phyloP scores from a whole-genome alignment of 1,284 basidiomycete species.

The Ganoderma multipileum region DNA sequence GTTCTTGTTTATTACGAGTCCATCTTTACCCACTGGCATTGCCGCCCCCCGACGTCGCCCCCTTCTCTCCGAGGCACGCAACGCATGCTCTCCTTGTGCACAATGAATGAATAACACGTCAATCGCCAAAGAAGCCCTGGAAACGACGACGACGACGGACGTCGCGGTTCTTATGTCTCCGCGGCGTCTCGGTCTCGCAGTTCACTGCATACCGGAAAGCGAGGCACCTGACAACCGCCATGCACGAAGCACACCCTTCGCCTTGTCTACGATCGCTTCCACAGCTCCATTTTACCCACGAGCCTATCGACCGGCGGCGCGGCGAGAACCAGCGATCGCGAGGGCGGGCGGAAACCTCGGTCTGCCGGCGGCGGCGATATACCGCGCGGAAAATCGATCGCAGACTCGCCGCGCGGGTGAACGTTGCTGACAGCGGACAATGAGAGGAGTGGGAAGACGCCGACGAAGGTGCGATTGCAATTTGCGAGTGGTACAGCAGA shows the following conservation, averaged over 20 bases:
- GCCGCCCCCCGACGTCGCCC: neutral
- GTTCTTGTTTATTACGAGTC: neutral
- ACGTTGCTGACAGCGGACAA: neutral
- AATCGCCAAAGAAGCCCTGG: neutral
- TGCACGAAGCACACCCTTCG: constrained; percentile 1
- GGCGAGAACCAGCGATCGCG: neutral
- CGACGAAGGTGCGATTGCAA: neutral
- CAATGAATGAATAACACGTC: neutral
- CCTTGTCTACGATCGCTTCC: neutral
- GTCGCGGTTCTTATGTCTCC: neutral
- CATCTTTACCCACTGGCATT: neutral
- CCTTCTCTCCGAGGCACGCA: neutral
- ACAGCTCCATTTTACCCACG: neutral
- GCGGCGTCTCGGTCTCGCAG: neutral
- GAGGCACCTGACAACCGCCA: neutral
- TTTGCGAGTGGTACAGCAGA: neutral
- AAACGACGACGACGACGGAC: neutral
- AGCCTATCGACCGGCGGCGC: constrained; percentile 2
- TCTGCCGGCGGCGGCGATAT: neutral
- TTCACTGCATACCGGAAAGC: neutral
- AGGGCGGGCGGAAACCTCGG: neutral
- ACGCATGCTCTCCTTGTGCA: neutral
- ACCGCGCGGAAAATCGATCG: neutral
- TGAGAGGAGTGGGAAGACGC: neutral
- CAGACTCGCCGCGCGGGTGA: neutral